phyloP scores from a whole-genome alignment of 2,329 filamentous ascomycete species.

The Chrysosporium keratinophilum region DNA sequence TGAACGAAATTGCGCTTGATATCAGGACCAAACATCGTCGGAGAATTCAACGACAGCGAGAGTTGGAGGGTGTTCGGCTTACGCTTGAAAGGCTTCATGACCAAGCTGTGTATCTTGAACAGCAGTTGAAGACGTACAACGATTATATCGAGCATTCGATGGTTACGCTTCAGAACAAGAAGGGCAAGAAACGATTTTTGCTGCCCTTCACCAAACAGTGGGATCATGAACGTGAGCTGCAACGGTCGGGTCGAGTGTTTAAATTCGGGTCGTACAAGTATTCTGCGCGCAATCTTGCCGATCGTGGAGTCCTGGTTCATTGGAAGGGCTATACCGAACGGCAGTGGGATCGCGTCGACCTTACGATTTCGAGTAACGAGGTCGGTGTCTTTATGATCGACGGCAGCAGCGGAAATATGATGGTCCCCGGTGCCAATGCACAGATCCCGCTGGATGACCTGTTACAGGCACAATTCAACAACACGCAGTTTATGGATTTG shows the following conservation, averaged over 20 bases:
- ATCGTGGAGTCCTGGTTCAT: slow-evolving; percentile 88
- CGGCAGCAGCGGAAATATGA: slow-evolving; percentile 81
- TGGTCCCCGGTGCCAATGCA: slow-evolving; percentile 78
- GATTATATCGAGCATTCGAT: slow-evolving; percentile 99
- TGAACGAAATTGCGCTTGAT: slow-evolving; percentile 92
- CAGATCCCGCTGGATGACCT: slow-evolving; percentile 85
- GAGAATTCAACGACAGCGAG: slow-evolving; percentile 79
- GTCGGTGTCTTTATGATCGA: slow-evolving; percentile 91
- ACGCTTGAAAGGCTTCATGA: slow-evolving; percentile 41
- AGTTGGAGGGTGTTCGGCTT: slow-evolving; percentile 56
- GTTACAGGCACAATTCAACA: slow-evolving; percentile 93
- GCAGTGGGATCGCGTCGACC: slow-evolving; percentile 83
- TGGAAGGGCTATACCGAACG: slow-evolving; percentile 75
- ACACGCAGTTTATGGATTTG: slow-evolving; percentile 88
- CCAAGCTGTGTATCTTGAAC: slow-evolving; percentile 80
- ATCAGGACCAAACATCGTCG: slow-evolving; percentile 95
- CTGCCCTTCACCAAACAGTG: slow-evolving; percentile 97
- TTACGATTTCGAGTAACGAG: slow-evolving; percentile 88
- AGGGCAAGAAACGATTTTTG: slow-evolving; percentile 86
- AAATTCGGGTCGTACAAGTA: slow-evolving; percentile 99
- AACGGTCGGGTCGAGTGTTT: slow-evolving; percentile 81
- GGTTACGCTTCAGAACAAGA: slow-evolving; percentile 92
- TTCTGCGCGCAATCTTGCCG: slow-evolving; percentile 72
- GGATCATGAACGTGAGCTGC: slow-evolving; percentile 93
- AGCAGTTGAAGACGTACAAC: slow-evolving; percentile 94